Percentiles rank a stretch among this genome's conserved stretches.
Evolutionary conservation across 352 stramenopile species (phyloP).

Genomic region (Globisporangium splendens): DNA sequence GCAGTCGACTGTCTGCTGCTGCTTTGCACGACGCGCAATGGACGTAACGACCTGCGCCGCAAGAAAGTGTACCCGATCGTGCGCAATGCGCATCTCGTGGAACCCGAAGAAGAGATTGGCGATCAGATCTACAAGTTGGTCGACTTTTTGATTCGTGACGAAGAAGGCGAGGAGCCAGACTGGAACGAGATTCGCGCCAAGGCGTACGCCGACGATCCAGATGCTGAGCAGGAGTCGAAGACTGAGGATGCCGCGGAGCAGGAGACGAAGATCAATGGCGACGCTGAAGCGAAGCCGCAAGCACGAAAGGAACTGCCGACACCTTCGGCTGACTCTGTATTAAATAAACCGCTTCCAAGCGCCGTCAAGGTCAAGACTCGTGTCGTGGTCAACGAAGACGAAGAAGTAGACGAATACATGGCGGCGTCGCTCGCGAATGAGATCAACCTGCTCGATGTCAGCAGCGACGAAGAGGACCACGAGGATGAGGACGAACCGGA

Average conservation of each 20-base stretch:
- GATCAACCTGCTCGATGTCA: slow-evolving; percentile 76
- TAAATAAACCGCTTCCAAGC: slow-evolving; percentile 34
- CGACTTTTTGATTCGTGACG: slow-evolving; percentile 83
- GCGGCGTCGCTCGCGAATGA: slow-evolving; percentile 63
- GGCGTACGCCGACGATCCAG: slow-evolving; percentile 45
- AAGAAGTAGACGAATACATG: slow-evolving; percentile 66
- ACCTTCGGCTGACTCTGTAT: slow-evolving; percentile 19
- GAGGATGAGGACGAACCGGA: slow-evolving; percentile 37
- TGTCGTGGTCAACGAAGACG: slow-evolving; percentile 33
- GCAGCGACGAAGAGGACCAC: slow-evolving; percentile 79
- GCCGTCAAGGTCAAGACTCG: slow-evolving; percentile 17
- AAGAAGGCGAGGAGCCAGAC: slow-evolving; percentile 83
- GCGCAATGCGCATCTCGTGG: slow-evolving; percentile 76
- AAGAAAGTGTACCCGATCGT: slow-evolving; percentile 88
- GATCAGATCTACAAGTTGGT: slow-evolving; percentile 90
- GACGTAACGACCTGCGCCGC: slow-evolving; percentile 69
- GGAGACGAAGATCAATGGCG: not conserved
- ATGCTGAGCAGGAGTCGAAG: not conserved
- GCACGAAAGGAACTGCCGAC: slow-evolving; percentile 14
- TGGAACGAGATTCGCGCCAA: slow-evolving; percentile 75
- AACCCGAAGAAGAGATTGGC: slow-evolving; percentile 76
- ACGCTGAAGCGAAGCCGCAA: not conserved
- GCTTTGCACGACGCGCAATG: slow-evolving; percentile 75
- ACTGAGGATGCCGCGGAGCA: not conserved
- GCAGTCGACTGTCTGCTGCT: slow-evolving; percentile 74